Evolutionary conservation across 148 eudicot species (phyloP), one percentile per base, ranked within the genome.

Genomic region (Mesembryanthemum crystallinum): DNA sequence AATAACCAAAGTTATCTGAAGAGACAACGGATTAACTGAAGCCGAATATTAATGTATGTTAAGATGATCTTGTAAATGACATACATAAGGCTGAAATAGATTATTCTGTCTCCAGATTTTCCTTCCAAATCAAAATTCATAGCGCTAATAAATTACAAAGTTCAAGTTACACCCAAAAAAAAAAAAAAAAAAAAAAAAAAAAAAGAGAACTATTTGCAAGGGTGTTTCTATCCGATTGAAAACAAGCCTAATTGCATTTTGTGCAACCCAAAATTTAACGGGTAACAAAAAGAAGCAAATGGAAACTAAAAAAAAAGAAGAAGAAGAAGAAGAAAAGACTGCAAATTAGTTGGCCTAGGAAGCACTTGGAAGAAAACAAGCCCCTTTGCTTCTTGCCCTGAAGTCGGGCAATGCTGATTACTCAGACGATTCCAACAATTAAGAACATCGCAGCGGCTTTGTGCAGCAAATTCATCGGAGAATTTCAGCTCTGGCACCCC

Each of bases 291-390:
- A 18, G 32, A 77, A 25, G 55, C 58, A 28, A 74, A 74, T 55
- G 39, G 28, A 55, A 63, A 11, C 47, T 37, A 65, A 39, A 67
- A 15, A 5, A 67, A 23, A 5, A n/a, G n/a, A n/a, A n/a, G n/a
- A n/a, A n/a, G n/a, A n/a, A n/a, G n/a, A n/a, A n/a, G n/a, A n/a
- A n/a, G n/a, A n/a, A n/a, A n/a, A 51, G 58, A 72, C 52, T 25
- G 72, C 51, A 76, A 25, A 54, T 64, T 57, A 67, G 79, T 57
- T 37, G 64, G 64, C 72, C 64, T 67, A 37, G 20, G 67, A 77
- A 64, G 43, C 59, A 68, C 51, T 37, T 11, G 67, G 33, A 58
- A 69, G 73, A 72, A 64, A 72, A 67, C 58, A 21, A 7, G 45
- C 66, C 65, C 71, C 60, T 54, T 51, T 13, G 51, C 63, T 52